phyloP scores from a whole-genome alignment of 2,329 filamentous ascomycete species.

The Cercospora canescens region DNA sequence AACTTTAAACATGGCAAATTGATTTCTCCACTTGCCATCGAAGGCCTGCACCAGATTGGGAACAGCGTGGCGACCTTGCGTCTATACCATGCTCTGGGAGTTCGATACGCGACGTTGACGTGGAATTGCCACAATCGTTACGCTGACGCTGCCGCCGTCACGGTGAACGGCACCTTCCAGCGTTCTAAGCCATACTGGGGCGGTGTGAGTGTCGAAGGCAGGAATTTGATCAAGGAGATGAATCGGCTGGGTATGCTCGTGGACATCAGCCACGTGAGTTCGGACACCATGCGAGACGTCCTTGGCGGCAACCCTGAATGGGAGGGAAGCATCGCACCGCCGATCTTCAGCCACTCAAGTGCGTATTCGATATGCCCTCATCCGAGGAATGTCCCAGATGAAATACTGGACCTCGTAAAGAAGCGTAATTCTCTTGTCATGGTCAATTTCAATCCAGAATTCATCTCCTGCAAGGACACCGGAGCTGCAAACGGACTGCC shows the following conservation, averaged over 20 bases:
- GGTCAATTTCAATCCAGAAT: conserved; percentile 84
- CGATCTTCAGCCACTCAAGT: conserved; percentile 88
- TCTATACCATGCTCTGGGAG: conserved; percentile 73
- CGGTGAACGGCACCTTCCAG: conserved; percentile 44
- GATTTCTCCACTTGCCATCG: conserved; percentile 77
- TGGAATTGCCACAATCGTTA: conserved; percentile 93
- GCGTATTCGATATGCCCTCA: conserved; percentile 80
- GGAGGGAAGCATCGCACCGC: conserved; percentile 73
- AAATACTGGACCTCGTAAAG: conserved; percentile 76
- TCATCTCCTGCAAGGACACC: conserved; percentile 70
- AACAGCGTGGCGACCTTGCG: conserved; percentile 78
- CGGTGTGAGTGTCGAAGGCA: conserved; percentile 72
- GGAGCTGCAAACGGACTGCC: conserved; percentile 63
- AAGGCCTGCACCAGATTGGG: conserved; percentile 91
- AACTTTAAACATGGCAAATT: conserved; percentile 54
- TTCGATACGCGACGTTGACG: conserved; percentile 83
- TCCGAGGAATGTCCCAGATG: conserved; percentile 85
- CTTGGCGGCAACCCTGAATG: conserved; percentile 62
- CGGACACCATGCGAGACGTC: conserved; percentile 83
- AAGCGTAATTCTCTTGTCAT: conserved; percentile 75
- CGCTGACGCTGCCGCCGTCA: conserved; percentile 76
- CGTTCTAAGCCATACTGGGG: conserved; percentile 61
- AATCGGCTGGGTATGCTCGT: conserved; percentile 94
- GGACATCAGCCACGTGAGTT: conserved; percentile 76
- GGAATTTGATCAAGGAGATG: conserved; percentile 78